These are phyloP conservation scores for Ogataea wickerhamii DNA, from an alignment of 805 yeast species.

Conservation along the genomic window DNA sequence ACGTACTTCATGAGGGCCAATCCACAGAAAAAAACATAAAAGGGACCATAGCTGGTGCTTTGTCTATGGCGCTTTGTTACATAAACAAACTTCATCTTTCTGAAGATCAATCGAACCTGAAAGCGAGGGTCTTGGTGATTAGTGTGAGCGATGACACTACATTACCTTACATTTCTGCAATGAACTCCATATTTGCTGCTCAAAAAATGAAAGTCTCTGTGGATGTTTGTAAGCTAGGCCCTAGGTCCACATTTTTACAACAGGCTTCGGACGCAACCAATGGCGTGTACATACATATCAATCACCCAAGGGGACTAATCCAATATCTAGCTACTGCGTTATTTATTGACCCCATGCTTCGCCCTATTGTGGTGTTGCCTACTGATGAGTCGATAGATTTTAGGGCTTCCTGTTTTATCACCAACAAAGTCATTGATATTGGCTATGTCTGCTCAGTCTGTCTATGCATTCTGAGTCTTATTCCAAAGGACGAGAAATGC, in stretches of 20 bases:
- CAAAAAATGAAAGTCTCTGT: slow-evolving; percentile 87
- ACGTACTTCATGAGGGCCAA: slow-evolving; percentile 16
- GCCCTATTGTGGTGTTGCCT: slow-evolving; percentile 76
- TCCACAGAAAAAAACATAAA: slow-evolving; percentile 31
- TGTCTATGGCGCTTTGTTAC: slow-evolving; percentile 77
- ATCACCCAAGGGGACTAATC: slow-evolving; percentile 69
- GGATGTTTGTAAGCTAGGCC: slow-evolving; percentile 81
- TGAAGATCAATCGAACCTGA: slow-evolving; percentile 44
- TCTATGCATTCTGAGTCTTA: slow-evolving; percentile 67
- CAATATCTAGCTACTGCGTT: slow-evolving; percentile 82
- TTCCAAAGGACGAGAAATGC: slow-evolving; percentile 67
- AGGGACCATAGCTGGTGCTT: slow-evolving; percentile 67
- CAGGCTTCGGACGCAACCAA: slow-evolving; percentile 95
- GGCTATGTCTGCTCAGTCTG: slow-evolving; percentile 97
- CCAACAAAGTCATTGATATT: slow-evolving; percentile 86
- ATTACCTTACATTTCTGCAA: slow-evolving; percentile 82
- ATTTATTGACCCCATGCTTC: slow-evolving; percentile 78
- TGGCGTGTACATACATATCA: slow-evolving; percentile 76
- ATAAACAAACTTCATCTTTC: slow-evolving; percentile 62
- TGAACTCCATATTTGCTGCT: slow-evolving; percentile 95
- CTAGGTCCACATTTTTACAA: slow-evolving; percentile 77
- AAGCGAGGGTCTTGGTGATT: slow-evolving; percentile 62
- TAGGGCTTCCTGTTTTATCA: slow-evolving; percentile 88
- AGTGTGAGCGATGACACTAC: slow-evolving; percentile 72
- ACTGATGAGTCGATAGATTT: slow-evolving; percentile 85